Conservation (phyloP, 371 early-diverging fungal genomes). For the Lichtheimia ramosa region DNA sequence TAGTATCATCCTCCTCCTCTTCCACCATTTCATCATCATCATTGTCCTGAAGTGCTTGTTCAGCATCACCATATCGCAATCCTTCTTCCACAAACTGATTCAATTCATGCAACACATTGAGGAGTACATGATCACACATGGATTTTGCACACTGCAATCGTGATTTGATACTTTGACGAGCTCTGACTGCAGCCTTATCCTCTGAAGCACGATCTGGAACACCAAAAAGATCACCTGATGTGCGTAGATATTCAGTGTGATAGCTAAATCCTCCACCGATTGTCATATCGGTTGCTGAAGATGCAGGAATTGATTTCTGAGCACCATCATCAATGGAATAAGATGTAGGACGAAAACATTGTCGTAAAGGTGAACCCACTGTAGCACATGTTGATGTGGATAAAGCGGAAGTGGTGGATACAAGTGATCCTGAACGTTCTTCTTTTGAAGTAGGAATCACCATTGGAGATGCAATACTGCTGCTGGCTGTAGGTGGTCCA, state of each 20-base stretch:
- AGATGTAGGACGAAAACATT: slow-evolving; percentile 8
- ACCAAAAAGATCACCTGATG: slow-evolving; percentile 17
- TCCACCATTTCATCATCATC: neutral
- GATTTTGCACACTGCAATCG: slow-evolving; percentile 43
- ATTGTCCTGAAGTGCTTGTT: neutral
- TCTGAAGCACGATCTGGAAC: slow-evolving; percentile 12
- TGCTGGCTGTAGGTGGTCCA: neutral
- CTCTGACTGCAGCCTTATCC: slow-evolving; percentile 17
- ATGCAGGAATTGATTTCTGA: neutral
- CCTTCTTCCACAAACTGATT: slow-evolving; percentile 72
- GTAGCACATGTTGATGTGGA: neutral
- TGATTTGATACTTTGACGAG: slow-evolving; percentile 35
- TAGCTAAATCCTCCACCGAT: neutral
- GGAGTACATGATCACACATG: slow-evolving; percentile 48
- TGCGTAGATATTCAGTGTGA: slow-evolving; percentile 15
- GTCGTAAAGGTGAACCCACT: slow-evolving; percentile 11
- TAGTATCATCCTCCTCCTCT: neutral
- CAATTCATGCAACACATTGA: slow-evolving; percentile 68
- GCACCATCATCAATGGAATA: no score
- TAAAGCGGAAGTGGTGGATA: no score
- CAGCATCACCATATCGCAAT: slow-evolving; percentile 55
- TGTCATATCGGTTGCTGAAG: neutral
- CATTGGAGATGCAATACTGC: neutral
- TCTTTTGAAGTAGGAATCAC: slow-evolving; percentile 4
- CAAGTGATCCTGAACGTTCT: neutral